Percentiles rank a stretch among this genome's conserved stretches.
These are phyloP conservation scores for Simmondsia chinensis DNA, from an alignment of 148 eudicot species.

Conservation along the genomic window DNA sequence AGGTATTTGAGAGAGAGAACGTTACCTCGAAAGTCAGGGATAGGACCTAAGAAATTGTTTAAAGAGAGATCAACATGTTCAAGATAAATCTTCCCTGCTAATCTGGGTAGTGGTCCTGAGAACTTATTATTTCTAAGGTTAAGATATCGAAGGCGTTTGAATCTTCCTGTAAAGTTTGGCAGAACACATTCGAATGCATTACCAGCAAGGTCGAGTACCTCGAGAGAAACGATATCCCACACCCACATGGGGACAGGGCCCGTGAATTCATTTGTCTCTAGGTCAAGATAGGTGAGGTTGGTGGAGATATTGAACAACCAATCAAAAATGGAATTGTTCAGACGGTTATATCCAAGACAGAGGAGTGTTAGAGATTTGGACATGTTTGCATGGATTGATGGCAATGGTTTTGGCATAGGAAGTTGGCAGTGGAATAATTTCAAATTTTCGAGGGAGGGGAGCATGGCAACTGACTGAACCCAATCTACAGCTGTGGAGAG, in stretches of 20 bases:
- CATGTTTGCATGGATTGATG: too few relatives aligned
- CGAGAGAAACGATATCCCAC: background rate
- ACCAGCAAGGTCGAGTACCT: slow-evolving; percentile 5
- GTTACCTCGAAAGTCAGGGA: slow-evolving; percentile 4
- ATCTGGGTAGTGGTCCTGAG: background rate
- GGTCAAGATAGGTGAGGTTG: background rate
- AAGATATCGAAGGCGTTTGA: background rate
- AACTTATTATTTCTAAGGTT: background rate
- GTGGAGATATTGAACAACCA: background rate
- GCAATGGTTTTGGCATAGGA: too few relatives aligned
- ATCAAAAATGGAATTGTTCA: background rate
- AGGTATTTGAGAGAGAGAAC: slow-evolving; percentile 3
- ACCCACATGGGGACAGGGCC: background rate
- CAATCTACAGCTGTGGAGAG: too few relatives aligned
- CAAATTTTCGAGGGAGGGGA: too few relatives aligned
- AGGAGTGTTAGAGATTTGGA: background rate
- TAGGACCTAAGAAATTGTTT: background rate
- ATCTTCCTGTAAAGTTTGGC: background rate
- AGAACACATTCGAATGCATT: background rate
- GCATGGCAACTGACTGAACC: too few relatives aligned
- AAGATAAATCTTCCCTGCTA: background rate
- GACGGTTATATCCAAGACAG: slow-evolving; percentile 19
- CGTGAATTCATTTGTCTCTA: background rate
- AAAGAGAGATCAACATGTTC: background rate
- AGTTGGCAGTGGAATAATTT: too few relatives aligned